phyloP scores from a whole-genome alignment of 768 basidiomycete genomes.

The Boletus speciosus region DNA sequence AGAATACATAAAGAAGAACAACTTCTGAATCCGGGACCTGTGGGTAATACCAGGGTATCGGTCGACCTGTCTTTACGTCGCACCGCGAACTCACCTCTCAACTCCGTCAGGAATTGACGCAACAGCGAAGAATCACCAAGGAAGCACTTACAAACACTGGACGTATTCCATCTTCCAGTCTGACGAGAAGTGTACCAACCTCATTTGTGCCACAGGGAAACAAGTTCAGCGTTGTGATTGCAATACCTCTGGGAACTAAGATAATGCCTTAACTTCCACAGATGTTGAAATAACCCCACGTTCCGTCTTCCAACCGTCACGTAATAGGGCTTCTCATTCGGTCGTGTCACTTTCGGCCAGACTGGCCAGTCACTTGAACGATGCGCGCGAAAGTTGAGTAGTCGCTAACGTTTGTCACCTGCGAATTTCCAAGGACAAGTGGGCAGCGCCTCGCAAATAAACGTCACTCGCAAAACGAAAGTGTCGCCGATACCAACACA shows the following conservation, averaged over 20 bases:
- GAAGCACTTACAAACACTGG: not conserved
- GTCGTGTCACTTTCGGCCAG: not conserved
- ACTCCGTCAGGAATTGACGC: constrained; percentile 8
- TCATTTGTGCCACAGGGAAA: not conserved
- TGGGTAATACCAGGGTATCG: not conserved
- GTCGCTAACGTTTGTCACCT: constrained; percentile 5
- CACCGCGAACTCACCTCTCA: not conserved
- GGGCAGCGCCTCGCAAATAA: not conserved
- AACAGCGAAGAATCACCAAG: not conserved
- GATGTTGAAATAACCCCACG: constrained; percentile 3
- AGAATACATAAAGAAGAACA: not conserved
- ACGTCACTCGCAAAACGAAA: not conserved
- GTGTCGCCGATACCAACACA: not conserved
- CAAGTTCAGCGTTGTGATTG: not conserved
- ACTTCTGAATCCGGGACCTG: constrained; percentile 5
- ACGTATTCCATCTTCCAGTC: not conserved
- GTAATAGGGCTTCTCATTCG: not conserved
- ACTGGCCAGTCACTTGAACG: not conserved
- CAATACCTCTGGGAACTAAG: too few relatives aligned
- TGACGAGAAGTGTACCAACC: not conserved
- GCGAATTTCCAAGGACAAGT: not conserved
- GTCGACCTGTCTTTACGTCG: not conserved
- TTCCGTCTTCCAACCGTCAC: constrained; percentile 1
- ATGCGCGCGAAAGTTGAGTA: not conserved
- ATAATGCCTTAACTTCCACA: not conserved